Conservation (phyloP, 2,329 filamentous ascomycete species). For the Verticillium dahliae region DNA sequence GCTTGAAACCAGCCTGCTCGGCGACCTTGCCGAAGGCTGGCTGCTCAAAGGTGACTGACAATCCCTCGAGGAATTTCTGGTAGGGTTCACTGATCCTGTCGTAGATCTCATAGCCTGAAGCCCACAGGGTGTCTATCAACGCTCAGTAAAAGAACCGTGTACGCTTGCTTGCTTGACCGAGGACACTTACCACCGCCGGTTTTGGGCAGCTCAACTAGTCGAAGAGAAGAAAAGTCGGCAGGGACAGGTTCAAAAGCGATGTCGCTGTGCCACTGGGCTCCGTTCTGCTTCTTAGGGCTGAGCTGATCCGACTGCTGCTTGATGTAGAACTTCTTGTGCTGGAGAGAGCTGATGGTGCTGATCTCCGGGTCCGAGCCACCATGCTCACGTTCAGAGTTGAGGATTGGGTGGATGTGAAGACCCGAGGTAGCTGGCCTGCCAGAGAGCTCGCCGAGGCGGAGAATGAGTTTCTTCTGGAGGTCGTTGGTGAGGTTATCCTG, state of each 20-base stretch:
- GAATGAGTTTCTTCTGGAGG: conserved; percentile 53
- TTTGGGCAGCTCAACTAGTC: conserved; percentile 47
- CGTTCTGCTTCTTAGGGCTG: conserved; percentile 24
- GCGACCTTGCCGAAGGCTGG: conserved; percentile 29
- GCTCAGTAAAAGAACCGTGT: neutral
- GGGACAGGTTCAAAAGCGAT: conserved; percentile 56
- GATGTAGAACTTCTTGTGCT: conserved; percentile 32
- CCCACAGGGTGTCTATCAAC: conserved; percentile 50
- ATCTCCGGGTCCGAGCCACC: conserved; percentile 47
- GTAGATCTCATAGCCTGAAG: conserved; percentile 55
- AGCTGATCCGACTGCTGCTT: conserved; percentile 13
- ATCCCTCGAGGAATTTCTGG: conserved; percentile 42
- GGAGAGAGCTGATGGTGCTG: conserved; percentile 51
- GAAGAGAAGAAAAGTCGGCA: conserved; percentile 53
- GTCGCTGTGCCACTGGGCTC: conserved; percentile 37
- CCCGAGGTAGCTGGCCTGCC: conserved; percentile 52
- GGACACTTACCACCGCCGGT: conserved; percentile 35
- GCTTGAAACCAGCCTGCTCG: conserved; percentile 18
- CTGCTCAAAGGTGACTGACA: conserved; percentile 40
- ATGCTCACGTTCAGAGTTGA: conserved; percentile 45
- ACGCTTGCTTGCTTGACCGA: neutral
- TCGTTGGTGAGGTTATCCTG: conserved; percentile 52
- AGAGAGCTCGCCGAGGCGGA: conserved; percentile 51
- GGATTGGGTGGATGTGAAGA: conserved; percentile 54
- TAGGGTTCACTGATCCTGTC: conserved; percentile 46